Evolutionary conservation across 331 rosid species (phyloP), one percentile per base, ranked within the genome.

Genomic region (Saraca asoca): DNA sequence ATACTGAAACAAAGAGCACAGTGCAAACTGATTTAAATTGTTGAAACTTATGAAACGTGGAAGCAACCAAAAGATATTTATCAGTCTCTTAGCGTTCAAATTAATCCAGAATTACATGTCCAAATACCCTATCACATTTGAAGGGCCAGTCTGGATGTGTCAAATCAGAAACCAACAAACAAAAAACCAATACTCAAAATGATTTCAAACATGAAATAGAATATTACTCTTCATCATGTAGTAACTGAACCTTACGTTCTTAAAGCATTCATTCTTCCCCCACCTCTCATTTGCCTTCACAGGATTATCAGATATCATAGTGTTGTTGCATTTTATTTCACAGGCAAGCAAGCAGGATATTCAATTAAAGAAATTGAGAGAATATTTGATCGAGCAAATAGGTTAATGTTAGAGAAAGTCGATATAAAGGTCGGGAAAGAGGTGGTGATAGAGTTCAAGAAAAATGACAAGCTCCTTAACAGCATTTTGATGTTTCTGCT

Each of bases 341-440:
- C 75, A 83, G 95, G 87, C 90, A 44, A 76, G 76, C 19, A 70
- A 55, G 38, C 48, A 67, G 31, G 88, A 78, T 66, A 80, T 83
- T 59, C 82, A 78, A 51, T 77, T 81, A 10, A 60, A 46, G 42
- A 83, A 79, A 56, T 62, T 90, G 64, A 83, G 68, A 61, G 76
- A 81, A 35, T 76, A 62, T 53, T 70, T 90, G 71, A 74, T 77
- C 48, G 71, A 73, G 73, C 72, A 78, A 72, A 75, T 74, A 51
- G 53, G 60, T 34, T 43, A 41, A 64, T 58, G 71, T 43, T 29
- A 48, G n/a, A n/a, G n/a, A n/a, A 51, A 33, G 58, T 46, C 20
- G 63, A 61, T 13, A 35, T 39, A 5, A 63, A n/a, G 48, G 35
- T 43, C 57, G 50, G 17, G 58, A 68, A 75, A 67, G 66, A 59